A percentile compares a stretch with the other conserved stretches of the same genome.
Evolutionary conservation across 805 yeast species (phyloP).

Genomic region (Candida chauliodis): DNA sequence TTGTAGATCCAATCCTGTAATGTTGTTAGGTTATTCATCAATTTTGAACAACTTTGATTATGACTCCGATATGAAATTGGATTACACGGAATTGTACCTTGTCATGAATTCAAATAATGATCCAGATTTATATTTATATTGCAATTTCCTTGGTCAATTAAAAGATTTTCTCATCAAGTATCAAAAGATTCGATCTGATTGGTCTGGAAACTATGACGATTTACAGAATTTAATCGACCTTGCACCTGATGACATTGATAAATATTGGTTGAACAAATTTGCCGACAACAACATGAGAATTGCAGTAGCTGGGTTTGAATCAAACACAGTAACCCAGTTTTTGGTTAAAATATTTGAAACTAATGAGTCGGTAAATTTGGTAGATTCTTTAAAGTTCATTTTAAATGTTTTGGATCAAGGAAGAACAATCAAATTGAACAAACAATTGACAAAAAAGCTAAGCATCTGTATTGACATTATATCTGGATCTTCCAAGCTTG

Average conservation of each 20-base stretch:
- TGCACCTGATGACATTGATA: conserved; percentile 2
- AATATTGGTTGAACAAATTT: conserved; percentile 1
- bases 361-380: background rate
- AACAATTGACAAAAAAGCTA: background rate
- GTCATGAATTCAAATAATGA: conserved; percentile 4
- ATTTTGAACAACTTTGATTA: background rate
- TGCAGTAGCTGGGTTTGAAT: background rate
- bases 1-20: background rate
- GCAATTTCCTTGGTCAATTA: conserved; percentile 2
- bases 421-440: background rate
- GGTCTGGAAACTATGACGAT: conserved; percentile 2
- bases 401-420: conserved; percentile 23
- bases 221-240: conserved; percentile 2
- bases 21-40: background rate
- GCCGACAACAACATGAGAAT: background rate
- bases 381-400: conserved; percentile 15
- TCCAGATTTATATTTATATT: background rate
- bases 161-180: background rate
- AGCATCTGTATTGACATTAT: conserved; percentile 1
- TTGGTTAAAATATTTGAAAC: background rate
- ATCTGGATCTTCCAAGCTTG: conserved; percentile 9
- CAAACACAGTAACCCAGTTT: background rate
- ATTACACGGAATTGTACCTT: conserved; percentile 6
- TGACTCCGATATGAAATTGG: background rate
- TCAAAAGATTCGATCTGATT: background rate